Conservation (phyloP, 1,284 basidiomycete species). For the Schizophyllum amplum region DNA sequence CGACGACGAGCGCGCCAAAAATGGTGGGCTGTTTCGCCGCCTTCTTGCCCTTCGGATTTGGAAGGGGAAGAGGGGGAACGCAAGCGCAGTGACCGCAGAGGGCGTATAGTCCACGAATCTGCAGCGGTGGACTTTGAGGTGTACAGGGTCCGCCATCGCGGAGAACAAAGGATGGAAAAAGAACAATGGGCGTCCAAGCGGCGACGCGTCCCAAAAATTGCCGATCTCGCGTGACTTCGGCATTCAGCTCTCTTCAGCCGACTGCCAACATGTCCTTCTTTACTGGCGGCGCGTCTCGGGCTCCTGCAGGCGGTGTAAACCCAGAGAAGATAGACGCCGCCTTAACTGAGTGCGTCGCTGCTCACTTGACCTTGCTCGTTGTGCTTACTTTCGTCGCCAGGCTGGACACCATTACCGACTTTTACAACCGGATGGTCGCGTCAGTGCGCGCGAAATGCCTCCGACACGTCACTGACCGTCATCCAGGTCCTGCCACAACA, state of each 20-base stretch:
- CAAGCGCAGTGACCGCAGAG: constrained; percentile 82
- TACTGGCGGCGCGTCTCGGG: constrained; percentile 34
- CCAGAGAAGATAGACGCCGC: constrained; percentile 73
- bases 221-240: not conserved
- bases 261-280: constrained; percentile 57
- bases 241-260: not conserved
- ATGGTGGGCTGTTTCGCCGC: constrained; percentile 22
- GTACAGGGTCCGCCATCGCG: constrained; percentile 34
- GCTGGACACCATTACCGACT: constrained; percentile 89
- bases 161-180: constrained; percentile 11
- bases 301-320: constrained; percentile 46
- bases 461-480: constrained; percentile 6
- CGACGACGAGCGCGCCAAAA: constrained; percentile 77
- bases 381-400: constrained; percentile 26
- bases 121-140: constrained; percentile 80
- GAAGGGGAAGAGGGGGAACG: constrained; percentile 76
- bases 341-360: constrained; percentile 56
- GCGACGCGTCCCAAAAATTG: not conserved
- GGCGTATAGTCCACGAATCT: constrained; percentile 90
- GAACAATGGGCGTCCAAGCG: constrained; percentile 1
- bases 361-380: constrained; percentile 2
- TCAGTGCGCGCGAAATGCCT: constrained; percentile 32
- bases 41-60: constrained; percentile 37
- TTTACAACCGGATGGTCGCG: constrained; percentile 87
- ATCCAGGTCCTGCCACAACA: constrained; percentile 74